phyloP scores from a whole-genome alignment of 805 yeast genomes.

The Lachancea quebecensis region DNA sequence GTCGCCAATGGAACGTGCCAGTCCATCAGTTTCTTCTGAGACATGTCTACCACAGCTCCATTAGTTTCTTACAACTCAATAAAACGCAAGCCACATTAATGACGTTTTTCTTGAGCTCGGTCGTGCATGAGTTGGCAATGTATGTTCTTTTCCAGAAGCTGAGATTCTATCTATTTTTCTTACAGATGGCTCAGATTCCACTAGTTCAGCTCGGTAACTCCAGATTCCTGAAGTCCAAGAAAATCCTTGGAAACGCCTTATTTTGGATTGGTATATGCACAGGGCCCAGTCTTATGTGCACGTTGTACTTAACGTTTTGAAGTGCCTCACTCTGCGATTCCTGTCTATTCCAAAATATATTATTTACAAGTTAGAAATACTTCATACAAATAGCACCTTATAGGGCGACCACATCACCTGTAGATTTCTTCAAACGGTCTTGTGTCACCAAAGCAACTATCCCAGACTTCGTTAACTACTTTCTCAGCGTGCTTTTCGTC shows the following conservation, averaged over 20 bases:
- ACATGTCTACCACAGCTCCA: conserved; percentile 90
- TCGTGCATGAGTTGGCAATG: conserved; percentile 92
- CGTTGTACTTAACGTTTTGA: conserved; percentile 71
- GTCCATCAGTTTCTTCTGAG: conserved; percentile 84
- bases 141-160: conserved; percentile 71
- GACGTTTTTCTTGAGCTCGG: conserved; percentile 72
- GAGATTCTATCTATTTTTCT: conserved; percentile 68
- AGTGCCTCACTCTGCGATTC: not conserved
- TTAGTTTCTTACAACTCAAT: conserved; percentile 63
- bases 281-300: conserved; percentile 85
- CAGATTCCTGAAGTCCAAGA: conserved; percentile 46
- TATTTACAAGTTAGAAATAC: conserved; percentile 3
- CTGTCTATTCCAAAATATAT: not conserved
- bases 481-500: conserved; percentile 65
- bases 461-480: conserved; percentile 84
- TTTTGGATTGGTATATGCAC: conserved; percentile 90
- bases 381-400: not conserved
- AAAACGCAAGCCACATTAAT: conserved; percentile 64
- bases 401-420: conserved; percentile 34
- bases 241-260: conserved; percentile 65
- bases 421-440: conserved; percentile 93
- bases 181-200: conserved; percentile 89
- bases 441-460: conserved; percentile 88
- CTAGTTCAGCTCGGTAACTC: conserved; percentile 59
- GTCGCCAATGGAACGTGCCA: conserved; percentile 91